Conservation (phyloP, 2,329 filamentous ascomycete species). For the Diaporthe batatas region DNA sequence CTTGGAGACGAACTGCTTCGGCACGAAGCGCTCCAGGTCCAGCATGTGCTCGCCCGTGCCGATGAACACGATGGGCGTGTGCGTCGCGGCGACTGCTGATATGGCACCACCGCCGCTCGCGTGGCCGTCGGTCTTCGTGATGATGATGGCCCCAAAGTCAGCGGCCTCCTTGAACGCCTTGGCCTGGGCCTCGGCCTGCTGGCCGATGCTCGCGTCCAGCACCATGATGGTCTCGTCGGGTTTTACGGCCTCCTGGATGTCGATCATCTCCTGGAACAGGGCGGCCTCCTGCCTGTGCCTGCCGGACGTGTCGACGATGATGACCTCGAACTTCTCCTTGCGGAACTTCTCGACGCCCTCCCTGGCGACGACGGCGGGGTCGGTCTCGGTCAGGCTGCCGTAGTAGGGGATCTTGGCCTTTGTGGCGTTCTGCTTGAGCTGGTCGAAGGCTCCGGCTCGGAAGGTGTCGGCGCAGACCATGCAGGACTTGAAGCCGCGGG, state of each 20-base stretch:
- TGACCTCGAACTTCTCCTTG: constrained; percentile 97
- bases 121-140: constrained; percentile 98
- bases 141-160: constrained; percentile 98
- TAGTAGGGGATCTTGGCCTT: constrained; percentile 99
- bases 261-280: constrained; percentile 96
- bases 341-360: constrained; percentile 99
- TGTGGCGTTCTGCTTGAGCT: constrained; percentile 98
- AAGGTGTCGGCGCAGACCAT: constrained; percentile 98
- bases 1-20: constrained; percentile 93
- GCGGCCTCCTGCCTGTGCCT: constrained; percentile 95
- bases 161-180: constrained; percentile 98
- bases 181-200: constrained; percentile 93
- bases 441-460: constrained; percentile 97
- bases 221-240: constrained; percentile 99
- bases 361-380: constrained; percentile 91
- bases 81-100: constrained; percentile 94
- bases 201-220: constrained; percentile 94
- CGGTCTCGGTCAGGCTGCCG: constrained; percentile 94
- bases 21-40: constrained; percentile 92
- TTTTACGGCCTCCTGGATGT: constrained; percentile 90
- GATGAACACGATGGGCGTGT: constrained; percentile 97
- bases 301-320: constrained; percentile 97
- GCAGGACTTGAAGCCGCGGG: constrained; percentile 90
- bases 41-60: constrained; percentile 98
- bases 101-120: constrained; percentile 97